Evolutionary conservation across 129 eudicot species (phyloP).

Genomic region (Flaveria trinervia): DNA sequence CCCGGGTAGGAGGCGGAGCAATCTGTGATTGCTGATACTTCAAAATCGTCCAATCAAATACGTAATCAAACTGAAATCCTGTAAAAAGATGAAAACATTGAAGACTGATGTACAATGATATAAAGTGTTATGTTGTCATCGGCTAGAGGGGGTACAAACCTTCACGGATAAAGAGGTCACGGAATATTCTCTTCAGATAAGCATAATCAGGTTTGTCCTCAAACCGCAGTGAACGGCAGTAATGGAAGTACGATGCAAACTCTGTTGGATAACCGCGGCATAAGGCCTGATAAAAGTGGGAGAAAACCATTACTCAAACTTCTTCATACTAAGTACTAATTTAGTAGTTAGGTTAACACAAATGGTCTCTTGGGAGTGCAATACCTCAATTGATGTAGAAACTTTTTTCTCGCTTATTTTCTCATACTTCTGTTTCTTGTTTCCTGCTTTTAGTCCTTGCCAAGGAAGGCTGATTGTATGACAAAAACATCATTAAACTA

Average conservation of each 20-base stretch:
- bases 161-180: constrained; percentile 85
- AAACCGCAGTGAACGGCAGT: constrained; percentile 80
- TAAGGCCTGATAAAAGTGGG: constrained; percentile 42
- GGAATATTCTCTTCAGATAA: constrained; percentile 84
- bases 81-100: constrained; percentile 13
- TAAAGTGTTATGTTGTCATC: neutral
- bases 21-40: constrained; percentile 89
- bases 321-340: neutral
- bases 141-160: constrained; percentile 38
- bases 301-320: neutral
- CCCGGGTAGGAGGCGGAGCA: constrained; percentile 64
- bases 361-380: neutral
- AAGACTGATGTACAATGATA: neutral
- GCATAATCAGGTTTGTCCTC: constrained; percentile 94
- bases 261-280: constrained; percentile 82
- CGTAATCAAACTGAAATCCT: constrained; percentile 95
- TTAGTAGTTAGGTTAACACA: neutral
- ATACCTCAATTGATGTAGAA: constrained; percentile 87
- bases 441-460: constrained; percentile 76
- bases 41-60: constrained; percentile 92
- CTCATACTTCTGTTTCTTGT: constrained; percentile 79
- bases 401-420: constrained; percentile 83
- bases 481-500: constrained; percentile 26
- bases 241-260: constrained; percentile 86
- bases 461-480: constrained; percentile 69